Percentiles rank a stretch among this genome's conserved stretches.
phyloP scores from a whole-genome alignment of 2,329 filamentous ascomycete species.

The Pseudogymnoascus sp. region DNA sequence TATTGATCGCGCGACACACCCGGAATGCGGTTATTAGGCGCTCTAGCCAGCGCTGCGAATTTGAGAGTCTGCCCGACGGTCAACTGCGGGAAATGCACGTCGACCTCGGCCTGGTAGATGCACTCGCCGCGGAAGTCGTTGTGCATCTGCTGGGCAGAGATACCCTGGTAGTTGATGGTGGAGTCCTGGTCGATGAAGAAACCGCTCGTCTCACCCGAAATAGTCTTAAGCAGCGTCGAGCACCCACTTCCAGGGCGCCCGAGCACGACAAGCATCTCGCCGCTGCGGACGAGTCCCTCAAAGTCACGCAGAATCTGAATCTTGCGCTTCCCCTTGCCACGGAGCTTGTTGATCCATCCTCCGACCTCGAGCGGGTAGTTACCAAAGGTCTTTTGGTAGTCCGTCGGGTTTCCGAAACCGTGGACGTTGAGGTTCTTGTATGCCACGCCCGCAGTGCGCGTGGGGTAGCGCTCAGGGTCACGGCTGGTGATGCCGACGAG shows the following conservation, averaged over 20 bases:
- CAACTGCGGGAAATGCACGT: conserved; percentile 65
- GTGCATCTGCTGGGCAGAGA: conserved; percentile 39
- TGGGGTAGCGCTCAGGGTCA: conserved; percentile 41
- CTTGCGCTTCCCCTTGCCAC: conserved; percentile 43
- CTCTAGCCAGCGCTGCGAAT: conserved; percentile 61
- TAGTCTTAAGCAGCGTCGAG: conserved; percentile 53
- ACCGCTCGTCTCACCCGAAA: conserved; percentile 46
- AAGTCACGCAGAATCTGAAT: conserved; percentile 52
- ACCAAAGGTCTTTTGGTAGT: conserved; percentile 60
- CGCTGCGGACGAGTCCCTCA: conserved; percentile 52
- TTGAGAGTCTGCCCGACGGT: conserved; percentile 65
- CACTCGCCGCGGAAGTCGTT: conserved; percentile 52
- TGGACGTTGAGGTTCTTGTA: conserved; percentile 62
- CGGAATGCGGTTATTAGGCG: conserved; percentile 52
- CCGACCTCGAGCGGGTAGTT: conserved; percentile 49
- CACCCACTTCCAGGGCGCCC: conserved; percentile 57
- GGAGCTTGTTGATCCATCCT: conserved; percentile 37
- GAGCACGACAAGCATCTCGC: conserved; percentile 61
- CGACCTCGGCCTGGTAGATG: conserved; percentile 65
- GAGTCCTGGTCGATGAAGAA: conserved; percentile 43
- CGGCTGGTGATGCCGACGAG: conserved; percentile 40
- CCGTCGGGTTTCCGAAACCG: conserved; percentile 58
- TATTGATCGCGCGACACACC: conserved; percentile 52
- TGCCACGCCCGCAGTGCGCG: conserved; percentile 54
- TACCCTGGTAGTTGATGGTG: conserved; percentile 53